Conservation (phyloP, 2,329 filamentous ascomycete species). For the Talaromyces verruculosus region DNA sequence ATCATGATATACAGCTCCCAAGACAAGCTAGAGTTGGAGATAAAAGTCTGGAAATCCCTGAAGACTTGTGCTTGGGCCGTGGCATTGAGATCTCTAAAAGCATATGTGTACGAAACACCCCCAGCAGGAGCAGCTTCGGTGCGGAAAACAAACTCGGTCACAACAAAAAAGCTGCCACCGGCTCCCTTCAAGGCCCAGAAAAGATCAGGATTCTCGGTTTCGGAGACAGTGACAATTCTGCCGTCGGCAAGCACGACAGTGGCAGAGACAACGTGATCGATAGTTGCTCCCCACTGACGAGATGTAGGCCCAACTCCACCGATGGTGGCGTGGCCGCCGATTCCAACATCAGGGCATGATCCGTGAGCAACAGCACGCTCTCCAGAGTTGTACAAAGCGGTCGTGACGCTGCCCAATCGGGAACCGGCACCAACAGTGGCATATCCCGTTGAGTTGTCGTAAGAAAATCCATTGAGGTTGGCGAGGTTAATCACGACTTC, state of each 20-base stretch:
- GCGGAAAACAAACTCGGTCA: constrained; percentile 39
- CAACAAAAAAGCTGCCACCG: constrained; percentile 39
- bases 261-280: constrained; percentile 52
- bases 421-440: constrained; percentile 40
- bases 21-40: constrained; percentile 56
- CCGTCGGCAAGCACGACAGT: constrained; percentile 50
- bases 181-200: constrained; percentile 40
- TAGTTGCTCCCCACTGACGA: constrained; percentile 52
- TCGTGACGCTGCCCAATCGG: constrained; percentile 34
- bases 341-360: constrained; percentile 39
- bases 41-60: constrained; percentile 60
- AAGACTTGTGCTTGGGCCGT: constrained; percentile 52
- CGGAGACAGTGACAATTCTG: constrained; percentile 32
- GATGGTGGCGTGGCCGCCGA: constrained; percentile 43
- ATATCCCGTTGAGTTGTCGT: constrained; percentile 31
- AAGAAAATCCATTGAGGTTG: constrained; percentile 27
- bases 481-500: constrained; percentile 23
- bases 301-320: constrained; percentile 44
- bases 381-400: constrained; percentile 31
- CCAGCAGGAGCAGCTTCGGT: constrained; percentile 40
- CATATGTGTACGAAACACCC: constrained; percentile 61
- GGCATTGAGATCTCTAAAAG: constrained; percentile 52
- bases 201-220: constrained; percentile 33
- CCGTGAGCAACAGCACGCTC: constrained; percentile 41
- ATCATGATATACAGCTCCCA: constrained; percentile 61